Evolutionary conservation across 805 yeast species (phyloP).

Genomic region (Starmerella sirachaensis): DNA sequence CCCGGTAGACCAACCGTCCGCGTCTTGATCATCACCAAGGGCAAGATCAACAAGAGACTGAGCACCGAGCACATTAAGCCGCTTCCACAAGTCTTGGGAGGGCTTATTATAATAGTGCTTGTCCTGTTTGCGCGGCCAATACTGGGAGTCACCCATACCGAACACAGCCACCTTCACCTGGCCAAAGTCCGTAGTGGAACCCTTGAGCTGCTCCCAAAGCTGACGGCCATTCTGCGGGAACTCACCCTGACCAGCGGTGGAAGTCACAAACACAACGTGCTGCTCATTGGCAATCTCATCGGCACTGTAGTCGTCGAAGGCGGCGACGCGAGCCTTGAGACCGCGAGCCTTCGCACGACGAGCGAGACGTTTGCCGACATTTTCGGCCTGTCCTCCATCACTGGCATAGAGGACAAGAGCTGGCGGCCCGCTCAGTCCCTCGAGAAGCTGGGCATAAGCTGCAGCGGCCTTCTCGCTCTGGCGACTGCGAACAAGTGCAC

Average conservation of each 20-base stretch:
- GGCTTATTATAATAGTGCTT: constrained; percentile 91
- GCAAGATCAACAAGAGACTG: constrained; percentile 63
- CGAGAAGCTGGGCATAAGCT: constrained; percentile 65
- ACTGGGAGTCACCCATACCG: constrained; percentile 71
- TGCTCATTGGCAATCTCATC: constrained; percentile 55
- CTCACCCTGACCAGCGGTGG: constrained; percentile 82
- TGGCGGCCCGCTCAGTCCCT: constrained; percentile 88
- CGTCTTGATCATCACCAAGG: constrained; percentile 93
- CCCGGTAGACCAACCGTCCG: constrained; percentile 91
- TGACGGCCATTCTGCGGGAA: constrained; percentile 71
- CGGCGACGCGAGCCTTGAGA: constrained; percentile 48
- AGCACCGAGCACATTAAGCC: constrained; percentile 61
- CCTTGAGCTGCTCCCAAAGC: constrained; percentile 62
- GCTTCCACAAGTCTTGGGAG: constrained; percentile 54
- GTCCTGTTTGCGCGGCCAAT: constrained; percentile 97
- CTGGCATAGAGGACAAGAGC: constrained; percentile 76
- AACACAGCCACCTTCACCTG: constrained; percentile 48
- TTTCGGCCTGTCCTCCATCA: constrained; percentile 83
- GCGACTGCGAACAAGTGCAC: constrained; percentile 45
- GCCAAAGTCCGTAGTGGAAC: constrained; percentile 41
- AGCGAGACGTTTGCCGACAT: constrained; percentile 64
- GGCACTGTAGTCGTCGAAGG: constrained; percentile 59
- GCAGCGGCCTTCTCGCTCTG: constrained; percentile 61
- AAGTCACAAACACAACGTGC: constrained; percentile 54
- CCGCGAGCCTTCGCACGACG: constrained; percentile 74